phyloP scores from a whole-genome alignment of 2,329 filamentous ascomycete genomes.

The Trichoderma atrobrunneum region DNA sequence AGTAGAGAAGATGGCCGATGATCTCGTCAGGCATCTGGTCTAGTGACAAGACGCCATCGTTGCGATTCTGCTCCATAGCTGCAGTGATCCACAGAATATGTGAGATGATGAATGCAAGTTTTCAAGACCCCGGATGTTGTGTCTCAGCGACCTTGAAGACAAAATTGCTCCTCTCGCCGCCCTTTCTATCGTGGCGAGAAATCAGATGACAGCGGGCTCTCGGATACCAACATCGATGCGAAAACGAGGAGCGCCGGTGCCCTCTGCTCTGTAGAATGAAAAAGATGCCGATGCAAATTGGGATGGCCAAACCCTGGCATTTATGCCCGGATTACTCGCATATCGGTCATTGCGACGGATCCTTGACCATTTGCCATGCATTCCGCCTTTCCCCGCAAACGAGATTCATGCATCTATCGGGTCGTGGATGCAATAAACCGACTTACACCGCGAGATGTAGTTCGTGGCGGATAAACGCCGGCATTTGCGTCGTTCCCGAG shows the following conservation, averaged over 20 bases:
- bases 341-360: neutral
- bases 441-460: neutral
- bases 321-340: constrained; percentile 4
- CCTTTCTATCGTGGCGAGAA: neutral
- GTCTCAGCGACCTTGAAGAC: neutral
- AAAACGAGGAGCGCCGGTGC: neutral
- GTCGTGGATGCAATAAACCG: neutral
- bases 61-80: constrained; percentile 9
- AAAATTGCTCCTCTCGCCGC: neutral
- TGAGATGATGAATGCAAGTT: neutral
- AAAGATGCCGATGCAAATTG: neutral
- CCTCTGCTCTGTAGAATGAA: neutral
- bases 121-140: neutral
- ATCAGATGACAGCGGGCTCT: neutral
- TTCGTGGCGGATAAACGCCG: neutral
- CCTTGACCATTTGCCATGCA: neutral
- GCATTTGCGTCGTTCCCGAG: neutral
- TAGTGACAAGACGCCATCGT: constrained; percentile 32
- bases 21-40: constrained; percentile 75
- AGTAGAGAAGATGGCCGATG: constrained; percentile 71
- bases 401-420: constrained; percentile 1
- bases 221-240: neutral
- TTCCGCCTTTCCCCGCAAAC: constrained; percentile 3
- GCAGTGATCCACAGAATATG: neutral
- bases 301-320: neutral